Evolutionary conservation across 441 rosid genomes (phyloP), one percentile per base, ranked within the genome.

Genomic region (Macaranga tanarius): DNA sequence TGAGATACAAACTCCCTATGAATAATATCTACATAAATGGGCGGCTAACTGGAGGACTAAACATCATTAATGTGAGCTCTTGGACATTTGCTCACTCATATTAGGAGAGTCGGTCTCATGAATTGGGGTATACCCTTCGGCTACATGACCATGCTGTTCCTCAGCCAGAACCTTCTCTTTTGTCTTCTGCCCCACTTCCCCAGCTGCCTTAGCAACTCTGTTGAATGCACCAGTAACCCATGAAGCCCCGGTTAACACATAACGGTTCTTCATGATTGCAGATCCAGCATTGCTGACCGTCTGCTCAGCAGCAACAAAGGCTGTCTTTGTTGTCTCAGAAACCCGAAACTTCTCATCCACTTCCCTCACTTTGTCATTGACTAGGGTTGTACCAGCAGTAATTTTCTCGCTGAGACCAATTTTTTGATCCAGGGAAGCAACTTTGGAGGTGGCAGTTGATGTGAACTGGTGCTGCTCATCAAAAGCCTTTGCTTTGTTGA

Each of bases 341-440:
- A 92, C 97, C 76, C 86, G 97, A 78, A 88, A 89, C 70, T 89
- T 92, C 72, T 87, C 84, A 79, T 92, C 98, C 73, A 92, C 91
- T 83, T 91, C 93, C 75, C 76, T 82, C 62, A 89, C 88, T 78
- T 89, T 92, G 66, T 78, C 91, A 38, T 82, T 73, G 52, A 89
- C 90, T 19, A 83, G 77, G 11, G 84, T 44, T 22, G 95, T 88
- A 40, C 96, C 87, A 2, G 85, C 88, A 57, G 77, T 87, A 58
- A 89, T 76, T 69, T 88, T 92, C 75, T 91, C 92, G 0, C 83
- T 90, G 31, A 89, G 75, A 7, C 96, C 95, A 10, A 89, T 90
- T 75, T 77, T 92, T 73, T 90, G 83, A 80, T 92, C 92, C 12
- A 92, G 62, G 4, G 93, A 82, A 55, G 87, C 79, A 42, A 88